Evolutionary conservation across 495 filamentous ascomycete species (phyloP), one percentile per base, ranked within the genome.

Genomic region (Trichoderma reesei): DNA sequence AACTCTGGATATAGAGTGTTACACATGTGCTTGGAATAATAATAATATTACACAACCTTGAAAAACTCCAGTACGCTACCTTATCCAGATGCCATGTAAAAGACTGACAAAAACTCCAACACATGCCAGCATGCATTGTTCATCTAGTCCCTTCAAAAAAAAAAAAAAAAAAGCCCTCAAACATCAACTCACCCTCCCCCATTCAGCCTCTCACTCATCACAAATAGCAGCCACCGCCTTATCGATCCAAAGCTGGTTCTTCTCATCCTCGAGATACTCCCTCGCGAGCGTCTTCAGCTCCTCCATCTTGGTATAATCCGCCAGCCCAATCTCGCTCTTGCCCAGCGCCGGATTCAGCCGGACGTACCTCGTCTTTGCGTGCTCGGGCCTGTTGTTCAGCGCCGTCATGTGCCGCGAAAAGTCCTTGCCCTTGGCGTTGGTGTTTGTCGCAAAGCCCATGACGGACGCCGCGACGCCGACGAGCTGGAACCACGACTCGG

Each of bases 221-320:
- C 51, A 56, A 20, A 56, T 9, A 5, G 51, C 51, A 31, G 10
- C 20, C 8, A 56, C 51, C 11, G 51, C 51, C 51, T 56, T 56
- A 10, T 56, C 26, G 34, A 56, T 56, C 51, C 51, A 56, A 20
- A 11, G 8, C 26, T 56, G 51, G 51, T 56, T 56, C 5, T 56
- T 14, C 31, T 56, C 6, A 9, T 14, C 51, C 51, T 56, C 20
- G 18, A 56, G 11, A 14, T 56, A 56, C 31, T 9, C 26, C 4
- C 3, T 56, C 20, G 51, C 51, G 20, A 56, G 18, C 8, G 5
- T 33, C 51, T 56, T 56, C 51, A 56, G 51, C 26, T 56, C 51
- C 0, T 56, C 51, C 51, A 56, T 56, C 51, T 56, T 56, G 51
- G 51, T 56, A n/a, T 56, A 56, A 34, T 56, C 51, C 26, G 51